These are phyloP conservation scores for Stellera chamaejasme DNA, from an alignment of 345 rosid genomes.

Conservation along the genomic window DNA sequence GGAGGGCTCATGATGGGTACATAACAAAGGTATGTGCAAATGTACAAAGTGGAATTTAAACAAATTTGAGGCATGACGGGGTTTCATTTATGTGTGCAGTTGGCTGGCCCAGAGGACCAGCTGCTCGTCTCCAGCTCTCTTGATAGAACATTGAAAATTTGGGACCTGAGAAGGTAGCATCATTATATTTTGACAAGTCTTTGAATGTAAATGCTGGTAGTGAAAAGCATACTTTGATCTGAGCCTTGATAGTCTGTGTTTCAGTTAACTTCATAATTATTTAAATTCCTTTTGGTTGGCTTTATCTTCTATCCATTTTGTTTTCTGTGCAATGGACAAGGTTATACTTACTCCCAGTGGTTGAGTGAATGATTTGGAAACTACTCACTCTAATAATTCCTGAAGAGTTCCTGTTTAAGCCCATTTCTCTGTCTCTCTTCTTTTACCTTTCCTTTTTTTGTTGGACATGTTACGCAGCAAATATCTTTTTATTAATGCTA, in stretches of 20 bases:
- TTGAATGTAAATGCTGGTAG: not conserved
- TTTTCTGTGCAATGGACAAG: too few relatives aligned
- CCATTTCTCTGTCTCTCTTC: too few relatives aligned
- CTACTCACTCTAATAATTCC: too few relatives aligned
- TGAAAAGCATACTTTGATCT: too few relatives aligned
- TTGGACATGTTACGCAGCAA: too few relatives aligned
- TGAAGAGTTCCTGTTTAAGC: too few relatives aligned
- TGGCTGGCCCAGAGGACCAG: conserved; percentile 76
- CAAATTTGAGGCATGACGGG: not conserved
- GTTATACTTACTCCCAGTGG: too few relatives aligned
- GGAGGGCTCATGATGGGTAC: conserved; percentile 93
- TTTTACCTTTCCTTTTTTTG: too few relatives aligned
- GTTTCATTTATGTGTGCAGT: conserved; percentile 33
- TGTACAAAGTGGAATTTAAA: conserved; percentile 2
- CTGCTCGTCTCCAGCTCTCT: conserved; percentile 90
- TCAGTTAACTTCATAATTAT: not conserved
- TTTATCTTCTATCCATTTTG: not conserved
- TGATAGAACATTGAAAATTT: conserved; percentile 62
- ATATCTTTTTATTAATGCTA: too few relatives aligned
- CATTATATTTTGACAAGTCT: conserved; percentile 1
- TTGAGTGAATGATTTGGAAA: too few relatives aligned
- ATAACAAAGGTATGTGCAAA: conserved; percentile 56
- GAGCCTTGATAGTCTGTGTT: not conserved
- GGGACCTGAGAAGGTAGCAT: conserved; percentile 81
- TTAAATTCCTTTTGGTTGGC: not conserved